Evolutionary conservation across 2,329 filamentous ascomycete genomes (phyloP).

Genomic region (Zymoseptoria passerinii): DNA sequence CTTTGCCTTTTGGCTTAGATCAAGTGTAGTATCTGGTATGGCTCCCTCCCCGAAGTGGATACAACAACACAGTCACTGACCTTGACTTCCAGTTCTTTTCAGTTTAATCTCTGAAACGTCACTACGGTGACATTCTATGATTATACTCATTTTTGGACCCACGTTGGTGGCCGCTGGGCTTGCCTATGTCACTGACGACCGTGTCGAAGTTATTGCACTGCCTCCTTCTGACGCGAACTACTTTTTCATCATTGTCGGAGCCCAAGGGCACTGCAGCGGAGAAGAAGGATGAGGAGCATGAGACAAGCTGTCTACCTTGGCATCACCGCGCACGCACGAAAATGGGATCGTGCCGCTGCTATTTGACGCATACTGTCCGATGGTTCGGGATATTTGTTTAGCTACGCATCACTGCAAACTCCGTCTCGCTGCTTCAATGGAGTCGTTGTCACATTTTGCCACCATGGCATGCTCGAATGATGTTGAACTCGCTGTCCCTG

Average conservation of each 20-base stretch:
- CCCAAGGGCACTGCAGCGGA: not conserved
- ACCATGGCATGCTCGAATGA: too few relatives aligned
- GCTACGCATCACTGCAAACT: too few relatives aligned
- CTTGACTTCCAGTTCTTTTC: not conserved
- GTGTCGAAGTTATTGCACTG: constrained; percentile 9
- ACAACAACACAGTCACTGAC: too few relatives aligned
- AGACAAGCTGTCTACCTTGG: not conserved
- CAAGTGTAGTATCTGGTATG: not conserved
- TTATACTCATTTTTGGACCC: constrained; percentile 15
- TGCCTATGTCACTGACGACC: constrained; percentile 7
- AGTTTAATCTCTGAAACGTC: constrained; percentile 18
- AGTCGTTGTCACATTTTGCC: too few relatives aligned
- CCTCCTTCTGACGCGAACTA: not conserved
- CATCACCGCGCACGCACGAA: not conserved
- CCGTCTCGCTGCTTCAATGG: too few relatives aligned
- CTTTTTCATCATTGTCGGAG: not conserved
- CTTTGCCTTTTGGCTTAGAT: not conserved
- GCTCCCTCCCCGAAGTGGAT: too few relatives aligned
- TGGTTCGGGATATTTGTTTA: too few relatives aligned
- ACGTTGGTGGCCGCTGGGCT: constrained; percentile 5
- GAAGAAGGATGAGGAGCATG: not conserved
- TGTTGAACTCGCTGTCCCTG: too few relatives aligned
- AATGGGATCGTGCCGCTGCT: too few relatives aligned
- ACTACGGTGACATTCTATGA: constrained; percentile 13
- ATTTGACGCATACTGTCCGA: too few relatives aligned